phyloP scores from a whole-genome alignment of 2,329 filamentous ascomycete species.

The Pseudogymnoascus sp. region DNA sequence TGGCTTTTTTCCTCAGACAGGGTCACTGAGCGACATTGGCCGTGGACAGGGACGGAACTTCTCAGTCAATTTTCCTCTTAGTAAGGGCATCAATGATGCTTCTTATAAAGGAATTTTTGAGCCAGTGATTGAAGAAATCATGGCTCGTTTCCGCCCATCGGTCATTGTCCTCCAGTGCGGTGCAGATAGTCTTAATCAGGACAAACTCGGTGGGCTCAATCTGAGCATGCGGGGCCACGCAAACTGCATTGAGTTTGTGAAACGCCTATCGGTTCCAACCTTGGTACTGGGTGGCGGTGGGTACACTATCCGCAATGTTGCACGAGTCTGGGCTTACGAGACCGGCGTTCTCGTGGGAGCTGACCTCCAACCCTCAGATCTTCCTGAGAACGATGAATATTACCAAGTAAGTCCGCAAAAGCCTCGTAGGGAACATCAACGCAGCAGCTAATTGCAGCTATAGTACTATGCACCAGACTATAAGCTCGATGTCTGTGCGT shows the following conservation, averaged over 20 bases:
- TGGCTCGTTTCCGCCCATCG: slow-evolving; percentile 79
- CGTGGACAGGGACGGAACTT: slow-evolving; percentile 85
- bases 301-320: slow-evolving; percentile 95
- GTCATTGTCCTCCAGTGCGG: slow-evolving; percentile 95
- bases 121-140: slow-evolving; percentile 77
- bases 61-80: slow-evolving; percentile 81
- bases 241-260: slow-evolving; percentile 87
- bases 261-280: slow-evolving; percentile 74
- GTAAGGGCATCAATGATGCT: slow-evolving; percentile 83
- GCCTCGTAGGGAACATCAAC: not conserved
- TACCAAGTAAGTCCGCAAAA: slow-evolving; percentile 47
- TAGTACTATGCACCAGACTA: slow-evolving; percentile 85
- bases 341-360: slow-evolving; percentile 83
- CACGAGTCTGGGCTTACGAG: slow-evolving; percentile 96
- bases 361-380: slow-evolving; percentile 61
- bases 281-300: slow-evolving; percentile 90
- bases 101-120: slow-evolving; percentile 90
- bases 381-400: slow-evolving; percentile 97
- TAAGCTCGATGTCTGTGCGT: slow-evolving; percentile 79
- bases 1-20: slow-evolving; percentile 90
- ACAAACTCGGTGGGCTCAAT: slow-evolving; percentile 93
- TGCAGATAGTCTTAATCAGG: slow-evolving; percentile 87
- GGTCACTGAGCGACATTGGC: slow-evolving; percentile 77
- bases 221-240: slow-evolving; percentile 94
- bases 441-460: not conserved